These are phyloP conservation scores for Pinus taeda DNA, from an alignment of 75 land plant species.

Conservation along the genomic window DNA sequence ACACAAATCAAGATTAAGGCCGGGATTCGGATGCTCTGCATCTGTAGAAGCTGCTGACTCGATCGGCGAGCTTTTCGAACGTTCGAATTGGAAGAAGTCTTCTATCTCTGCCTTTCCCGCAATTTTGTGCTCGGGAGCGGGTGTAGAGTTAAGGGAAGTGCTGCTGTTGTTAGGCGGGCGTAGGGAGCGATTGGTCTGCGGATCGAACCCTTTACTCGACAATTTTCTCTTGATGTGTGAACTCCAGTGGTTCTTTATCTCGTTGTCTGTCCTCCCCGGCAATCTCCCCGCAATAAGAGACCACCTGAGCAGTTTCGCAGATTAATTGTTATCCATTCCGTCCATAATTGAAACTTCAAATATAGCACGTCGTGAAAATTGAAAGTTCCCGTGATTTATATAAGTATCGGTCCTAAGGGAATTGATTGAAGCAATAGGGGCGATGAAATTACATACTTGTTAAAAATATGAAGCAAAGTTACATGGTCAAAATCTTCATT, in stretches of 20 bases:
- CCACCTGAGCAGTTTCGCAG: too few species aligned
- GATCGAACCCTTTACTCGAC: too few species aligned
- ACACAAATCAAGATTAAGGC: constrained; percentile 22
- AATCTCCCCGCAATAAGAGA: too few species aligned
- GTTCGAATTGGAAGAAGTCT: not conserved
- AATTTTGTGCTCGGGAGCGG: not conserved
- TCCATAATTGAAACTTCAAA: too few species aligned
- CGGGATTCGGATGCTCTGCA: not conserved
- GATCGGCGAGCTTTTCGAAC: not conserved
- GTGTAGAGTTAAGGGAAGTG: too few species aligned
- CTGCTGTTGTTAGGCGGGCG: too few species aligned
- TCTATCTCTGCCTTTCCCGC: not conserved
- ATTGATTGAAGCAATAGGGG: too few species aligned
- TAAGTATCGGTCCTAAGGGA: not conserved
- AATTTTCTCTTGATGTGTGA: too few species aligned
- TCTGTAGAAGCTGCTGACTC: not conserved
- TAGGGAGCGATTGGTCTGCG: too few species aligned
- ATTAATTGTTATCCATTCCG: too few species aligned
- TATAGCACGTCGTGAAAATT: not conserved
- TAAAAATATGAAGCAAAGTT: not conserved
- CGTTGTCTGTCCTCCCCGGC: too few species aligned
- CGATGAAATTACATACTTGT: constrained; percentile 8
- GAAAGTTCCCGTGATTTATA: not conserved
- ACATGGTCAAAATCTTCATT: not conserved
- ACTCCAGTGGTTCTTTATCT: too few species aligned